These are phyloP conservation scores for Euryodendron excelsum DNA, from an alignment of 148 eudicot species.

Conservation along the genomic window DNA sequence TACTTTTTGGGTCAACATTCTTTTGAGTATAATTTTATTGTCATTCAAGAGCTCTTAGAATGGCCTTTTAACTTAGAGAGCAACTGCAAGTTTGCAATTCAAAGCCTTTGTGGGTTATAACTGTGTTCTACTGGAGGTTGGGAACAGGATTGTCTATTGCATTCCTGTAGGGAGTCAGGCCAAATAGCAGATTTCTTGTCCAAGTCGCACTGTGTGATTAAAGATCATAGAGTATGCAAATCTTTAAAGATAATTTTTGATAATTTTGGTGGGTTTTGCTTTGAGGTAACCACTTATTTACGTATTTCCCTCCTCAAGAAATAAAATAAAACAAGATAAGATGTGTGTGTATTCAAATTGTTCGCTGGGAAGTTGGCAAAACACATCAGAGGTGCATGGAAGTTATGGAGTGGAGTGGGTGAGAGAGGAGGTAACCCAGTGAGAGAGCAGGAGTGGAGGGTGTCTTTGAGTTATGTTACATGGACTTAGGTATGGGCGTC, in stretches of 20 bases:
- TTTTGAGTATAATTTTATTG: neutral
- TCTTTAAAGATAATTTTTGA: neutral
- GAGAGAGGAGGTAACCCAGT: neutral
- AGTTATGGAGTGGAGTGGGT: neutral
- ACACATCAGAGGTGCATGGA: neutral
- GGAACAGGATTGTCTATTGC: constrained; percentile 1
- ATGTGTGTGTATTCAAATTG: neutral
- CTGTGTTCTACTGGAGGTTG: too few species aligned
- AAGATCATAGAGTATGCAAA: neutral
- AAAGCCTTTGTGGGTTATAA: too few species aligned
- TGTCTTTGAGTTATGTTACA: neutral
- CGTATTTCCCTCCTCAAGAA: neutral
- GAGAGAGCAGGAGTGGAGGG: neutral
- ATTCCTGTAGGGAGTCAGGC: neutral
- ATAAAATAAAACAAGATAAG: neutral
- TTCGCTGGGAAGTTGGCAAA: neutral
- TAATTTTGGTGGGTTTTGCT: neutral
- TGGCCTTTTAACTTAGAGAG: neutral
- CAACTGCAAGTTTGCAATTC: neutral
- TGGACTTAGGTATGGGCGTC: too few species aligned
- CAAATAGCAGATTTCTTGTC: neutral
- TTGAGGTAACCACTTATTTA: constrained; percentile 1
- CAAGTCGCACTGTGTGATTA: neutral
- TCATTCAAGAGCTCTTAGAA: neutral
- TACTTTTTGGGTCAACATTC: neutral